Evolutionary conservation across 768 basidiomycete genomes (phyloP).

Genomic region (Trametes cingulata): DNA sequence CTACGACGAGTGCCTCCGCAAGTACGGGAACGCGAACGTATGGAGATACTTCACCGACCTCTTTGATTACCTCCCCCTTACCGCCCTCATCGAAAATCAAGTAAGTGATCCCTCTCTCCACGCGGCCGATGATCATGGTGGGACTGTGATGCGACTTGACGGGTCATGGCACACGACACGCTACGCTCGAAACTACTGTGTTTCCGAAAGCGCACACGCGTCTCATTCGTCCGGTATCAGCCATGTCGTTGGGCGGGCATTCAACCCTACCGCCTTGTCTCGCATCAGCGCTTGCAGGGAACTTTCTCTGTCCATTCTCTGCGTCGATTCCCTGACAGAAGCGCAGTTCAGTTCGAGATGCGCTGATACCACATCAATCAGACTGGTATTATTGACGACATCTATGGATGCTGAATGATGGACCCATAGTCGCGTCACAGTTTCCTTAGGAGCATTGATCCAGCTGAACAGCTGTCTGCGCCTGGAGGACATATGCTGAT

Average conservation of each 20-base stretch:
- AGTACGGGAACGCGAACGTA: slow-evolving; percentile 99
- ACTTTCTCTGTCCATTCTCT: background rate
- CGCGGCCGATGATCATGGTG: background rate
- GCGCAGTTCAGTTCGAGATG: background rate
- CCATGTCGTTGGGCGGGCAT: too few relatives aligned
- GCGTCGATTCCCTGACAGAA: background rate
- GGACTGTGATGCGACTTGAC: background rate
- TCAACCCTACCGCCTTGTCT: too few relatives aligned
- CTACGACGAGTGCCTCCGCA: slow-evolving; percentile 98
- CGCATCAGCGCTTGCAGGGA: too few relatives aligned
- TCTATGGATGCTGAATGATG: background rate
- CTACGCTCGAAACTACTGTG: background rate
- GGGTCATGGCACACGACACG: slow-evolving; percentile 7
- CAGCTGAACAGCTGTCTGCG: background rate
- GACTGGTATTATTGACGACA: background rate
- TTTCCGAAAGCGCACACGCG: background rate
- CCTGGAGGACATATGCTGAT: background rate
- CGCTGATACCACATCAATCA: background rate
- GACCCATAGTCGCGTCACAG: background rate
- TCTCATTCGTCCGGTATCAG: too few relatives aligned
- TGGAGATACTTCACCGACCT: slow-evolving; percentile 99
- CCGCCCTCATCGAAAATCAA: slow-evolving; percentile 98
- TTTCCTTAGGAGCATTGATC: background rate
- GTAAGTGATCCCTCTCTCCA: slow-evolving; percentile 52
- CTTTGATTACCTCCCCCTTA: slow-evolving; percentile 96